Percentiles rank a stretch among this genome's conserved stretches.
Evolutionary conservation across 805 yeast genomes (phyloP).

Genomic region (Wickerhamiella vanderwaltii): DNA sequence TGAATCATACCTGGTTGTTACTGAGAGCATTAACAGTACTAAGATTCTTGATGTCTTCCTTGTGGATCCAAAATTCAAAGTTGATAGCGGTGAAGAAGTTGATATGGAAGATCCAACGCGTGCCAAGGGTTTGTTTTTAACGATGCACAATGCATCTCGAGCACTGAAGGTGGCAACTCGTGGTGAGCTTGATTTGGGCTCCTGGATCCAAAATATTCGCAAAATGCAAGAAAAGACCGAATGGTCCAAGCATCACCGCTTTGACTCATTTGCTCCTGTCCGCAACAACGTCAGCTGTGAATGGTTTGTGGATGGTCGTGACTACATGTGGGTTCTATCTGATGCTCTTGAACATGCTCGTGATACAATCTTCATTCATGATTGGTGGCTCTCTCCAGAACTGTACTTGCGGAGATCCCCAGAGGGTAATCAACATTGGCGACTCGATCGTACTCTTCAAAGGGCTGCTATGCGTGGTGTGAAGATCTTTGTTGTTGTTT

Average conservation of each 20-base stretch:
- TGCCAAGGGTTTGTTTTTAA: slow-evolving; percentile 20
- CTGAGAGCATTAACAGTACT: slow-evolving; percentile 74
- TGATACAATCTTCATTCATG: slow-evolving; percentile 88
- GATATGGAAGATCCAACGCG: slow-evolving; percentile 2
- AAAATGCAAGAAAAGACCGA: slow-evolving; percentile 52
- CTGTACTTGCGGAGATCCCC: slow-evolving; percentile 87
- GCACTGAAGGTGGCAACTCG: slow-evolving; percentile 44
- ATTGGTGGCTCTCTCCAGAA: slow-evolving; percentile 98
- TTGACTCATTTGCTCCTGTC: slow-evolving; percentile 86
- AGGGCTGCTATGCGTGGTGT: slow-evolving; percentile 92
- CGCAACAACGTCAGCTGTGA: slow-evolving; percentile 78
- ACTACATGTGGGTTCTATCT: slow-evolving; percentile 91
- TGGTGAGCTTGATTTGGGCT: slow-evolving; percentile 62
- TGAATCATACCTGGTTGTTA: slow-evolving; percentile 73
- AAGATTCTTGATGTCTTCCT: slow-evolving; percentile 83
- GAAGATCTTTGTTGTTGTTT: slow-evolving; percentile 79
- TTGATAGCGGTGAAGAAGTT: slow-evolving; percentile 23
- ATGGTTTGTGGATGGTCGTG: slow-evolving; percentile 95
- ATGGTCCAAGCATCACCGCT: slow-evolving; percentile 69
- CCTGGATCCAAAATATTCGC: slow-evolving; percentile 67
- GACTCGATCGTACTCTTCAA: slow-evolving; percentile 77
- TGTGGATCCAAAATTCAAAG: slow-evolving; percentile 64
- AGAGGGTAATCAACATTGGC: slow-evolving; percentile 85
- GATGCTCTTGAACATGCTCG: slow-evolving; percentile 86
- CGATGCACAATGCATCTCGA: slow-evolving; percentile 31